Conservation (phyloP, 768 basidiomycete species). For the Solioccasus polychromus region DNA sequence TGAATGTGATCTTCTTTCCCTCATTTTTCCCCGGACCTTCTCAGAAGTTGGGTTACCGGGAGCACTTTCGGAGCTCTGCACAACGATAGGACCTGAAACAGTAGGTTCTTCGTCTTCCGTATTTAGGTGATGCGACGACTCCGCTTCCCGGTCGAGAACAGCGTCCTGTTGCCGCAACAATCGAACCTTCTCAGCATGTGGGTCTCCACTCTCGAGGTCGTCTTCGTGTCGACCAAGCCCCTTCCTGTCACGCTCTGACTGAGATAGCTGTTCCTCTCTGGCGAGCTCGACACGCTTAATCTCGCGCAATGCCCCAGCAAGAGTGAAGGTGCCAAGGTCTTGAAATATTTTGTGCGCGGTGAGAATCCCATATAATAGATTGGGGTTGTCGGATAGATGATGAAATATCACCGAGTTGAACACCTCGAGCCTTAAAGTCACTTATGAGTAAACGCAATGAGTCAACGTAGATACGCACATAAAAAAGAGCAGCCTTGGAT, state of each 20-base stretch:
- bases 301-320: constrained; percentile 81
- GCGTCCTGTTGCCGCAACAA: constrained; percentile 55
- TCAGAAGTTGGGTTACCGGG: constrained; percentile 54
- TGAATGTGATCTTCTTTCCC: constrained; percentile 60
- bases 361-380: constrained; percentile 83
- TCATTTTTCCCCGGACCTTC: constrained; percentile 91
- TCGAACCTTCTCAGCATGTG: constrained; percentile 58
- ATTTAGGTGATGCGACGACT: constrained; percentile 16
- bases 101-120: constrained; percentile 10
- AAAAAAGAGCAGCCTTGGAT: constrained; percentile 89
- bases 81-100: constrained; percentile 37
- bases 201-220: constrained; percentile 28
- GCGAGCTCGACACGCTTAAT: constrained; percentile 71
- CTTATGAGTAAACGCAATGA: background rate
- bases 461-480: constrained; percentile 48
- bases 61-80: constrained; percentile 41
- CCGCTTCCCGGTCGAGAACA: constrained; percentile 21
- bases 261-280: constrained; percentile 61
- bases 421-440: constrained; percentile 69
- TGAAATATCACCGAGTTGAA: constrained; percentile 84
- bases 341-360: constrained; percentile 84
- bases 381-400: constrained; percentile 80
- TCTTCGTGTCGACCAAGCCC: constrained; percentile 13
- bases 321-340: constrained; percentile 87
- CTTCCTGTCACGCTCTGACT: constrained; percentile 26